These are phyloP conservation scores for Fusarium concolor DNA, from an alignment of 2,329 filamentous ascomycete species.

Conservation along the genomic window DNA sequence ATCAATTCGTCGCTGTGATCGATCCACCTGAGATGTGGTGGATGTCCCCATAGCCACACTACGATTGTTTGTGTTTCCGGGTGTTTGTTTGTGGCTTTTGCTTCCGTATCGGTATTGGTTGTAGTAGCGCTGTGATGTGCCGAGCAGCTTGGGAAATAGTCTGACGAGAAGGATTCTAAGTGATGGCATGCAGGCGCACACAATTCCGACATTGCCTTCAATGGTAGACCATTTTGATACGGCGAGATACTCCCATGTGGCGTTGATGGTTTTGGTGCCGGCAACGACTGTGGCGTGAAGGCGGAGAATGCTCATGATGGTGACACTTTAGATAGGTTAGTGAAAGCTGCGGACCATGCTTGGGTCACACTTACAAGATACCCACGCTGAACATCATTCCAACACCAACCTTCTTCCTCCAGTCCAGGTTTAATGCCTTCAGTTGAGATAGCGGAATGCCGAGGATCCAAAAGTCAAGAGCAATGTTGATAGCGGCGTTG, in stretches of 20 bases:
- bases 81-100: slow-evolving; percentile 23
- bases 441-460: slow-evolving; percentile 62
- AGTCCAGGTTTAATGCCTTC: slow-evolving; percentile 55
- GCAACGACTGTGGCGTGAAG: slow-evolving; percentile 51
- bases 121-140: slow-evolving; percentile 49
- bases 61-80: slow-evolving; percentile 13
- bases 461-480: slow-evolving; percentile 64
- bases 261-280: slow-evolving; percentile 46
- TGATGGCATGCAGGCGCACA: slow-evolving; percentile 55
- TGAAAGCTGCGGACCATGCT: accelerated
- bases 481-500: slow-evolving; percentile 65
- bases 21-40: slow-evolving; percentile 40
- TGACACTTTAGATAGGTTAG: slow-evolving; percentile 45
- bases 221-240: slow-evolving; percentile 53
- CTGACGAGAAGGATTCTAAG: slow-evolving; percentile 51
- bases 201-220: slow-evolving; percentile 54
- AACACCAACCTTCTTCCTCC: slow-evolving; percentile 62
- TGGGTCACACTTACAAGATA: slow-evolving; percentile 53
- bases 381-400: slow-evolving; percentile 64
- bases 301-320: slow-evolving; percentile 54
- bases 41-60: slow-evolving; percentile 34
- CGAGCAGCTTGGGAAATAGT: slow-evolving; percentile 53
- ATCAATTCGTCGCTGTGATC: slow-evolving; percentile 14
- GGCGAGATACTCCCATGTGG: slow-evolving; percentile 51
- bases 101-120: slow-evolving; percentile 30